These are phyloP conservation scores for Melastoma malabathricum DNA, from an alignment of 345 rosid species.

Conservation along the genomic window DNA sequence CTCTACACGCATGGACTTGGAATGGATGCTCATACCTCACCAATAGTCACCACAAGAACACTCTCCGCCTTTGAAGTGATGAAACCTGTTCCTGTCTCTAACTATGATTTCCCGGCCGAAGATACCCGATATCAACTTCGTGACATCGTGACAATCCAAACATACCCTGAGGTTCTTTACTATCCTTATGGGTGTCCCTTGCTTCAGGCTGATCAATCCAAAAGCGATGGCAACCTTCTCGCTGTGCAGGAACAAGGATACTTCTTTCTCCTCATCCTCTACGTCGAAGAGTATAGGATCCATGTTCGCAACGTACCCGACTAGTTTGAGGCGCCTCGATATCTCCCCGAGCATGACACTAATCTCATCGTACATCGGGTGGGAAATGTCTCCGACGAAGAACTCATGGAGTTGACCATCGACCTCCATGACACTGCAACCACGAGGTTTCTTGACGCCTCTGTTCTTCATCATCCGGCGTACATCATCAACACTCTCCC, in stretches of 20 bases:
- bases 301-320: slow-evolving; percentile 44
- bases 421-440: slow-evolving; percentile 47
- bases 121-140: slow-evolving; percentile 39
- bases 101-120: slow-evolving; percentile 48
- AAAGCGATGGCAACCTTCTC: slow-evolving; percentile 63
- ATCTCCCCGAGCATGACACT: slow-evolving; percentile 29
- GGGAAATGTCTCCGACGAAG: slow-evolving; percentile 42
- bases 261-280: slow-evolving; percentile 70
- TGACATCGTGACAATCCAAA: slow-evolving; percentile 53
- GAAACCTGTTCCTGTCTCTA: slow-evolving; percentile 53
- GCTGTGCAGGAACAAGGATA: slow-evolving; percentile 47
- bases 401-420: slow-evolving; percentile 51
- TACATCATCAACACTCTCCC: slow-evolving; percentile 33
- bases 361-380: slow-evolving; percentile 34
- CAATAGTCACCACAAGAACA: slow-evolving; percentile 59
- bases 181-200: slow-evolving; percentile 38
- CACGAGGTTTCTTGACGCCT: slow-evolving; percentile 45
- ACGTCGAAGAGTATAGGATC: slow-evolving; percentile 56
- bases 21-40: slow-evolving; percentile 30
- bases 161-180: slow-evolving; percentile 81
- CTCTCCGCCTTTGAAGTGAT: slow-evolving; percentile 42
- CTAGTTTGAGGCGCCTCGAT: slow-evolving; percentile 35
- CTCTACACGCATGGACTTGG: too few species aligned
- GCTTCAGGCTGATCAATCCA: slow-evolving; percentile 44
- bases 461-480: slow-evolving; percentile 39